Percentiles rank a stretch among this genome's conserved stretches.
Evolutionary conservation across 306 rosid species (phyloP).

Genomic region (Citrullus colocynthis): DNA sequence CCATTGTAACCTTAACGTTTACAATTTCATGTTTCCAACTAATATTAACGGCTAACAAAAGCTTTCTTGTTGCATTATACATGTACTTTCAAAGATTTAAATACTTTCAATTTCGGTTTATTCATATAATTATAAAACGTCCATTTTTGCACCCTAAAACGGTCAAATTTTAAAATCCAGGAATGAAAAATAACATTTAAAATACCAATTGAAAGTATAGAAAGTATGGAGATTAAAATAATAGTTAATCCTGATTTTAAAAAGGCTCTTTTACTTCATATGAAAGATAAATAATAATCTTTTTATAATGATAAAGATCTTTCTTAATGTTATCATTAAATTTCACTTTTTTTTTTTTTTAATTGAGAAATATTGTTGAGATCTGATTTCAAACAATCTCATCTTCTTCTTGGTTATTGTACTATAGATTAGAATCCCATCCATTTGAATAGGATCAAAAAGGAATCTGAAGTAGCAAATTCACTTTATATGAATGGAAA

Average conservation of each 20-base stretch:
- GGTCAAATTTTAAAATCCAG: no score
- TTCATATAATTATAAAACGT: no score
- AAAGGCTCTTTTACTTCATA: no score
- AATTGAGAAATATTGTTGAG: neutral
- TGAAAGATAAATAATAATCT: neutral
- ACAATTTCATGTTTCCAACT: neutral
- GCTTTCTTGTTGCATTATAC: neutral
- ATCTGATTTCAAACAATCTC: neutral
- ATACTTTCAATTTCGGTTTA: no score
- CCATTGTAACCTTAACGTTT: neutral
- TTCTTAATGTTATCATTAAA: neutral
- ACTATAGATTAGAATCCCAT: neutral
- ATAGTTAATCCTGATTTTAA: no score
- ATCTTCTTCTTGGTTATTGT: neutral
- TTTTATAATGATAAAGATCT: no score
- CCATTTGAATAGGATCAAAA: neutral
- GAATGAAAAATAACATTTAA: no score
- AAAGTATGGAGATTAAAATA: no score
- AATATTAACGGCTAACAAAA: neutral
- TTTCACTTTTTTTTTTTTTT: neutral
- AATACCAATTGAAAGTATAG: no score
- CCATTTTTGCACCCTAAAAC: no score
- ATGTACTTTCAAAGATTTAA: neutral
- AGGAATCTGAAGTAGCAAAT: neutral
- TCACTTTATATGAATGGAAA: no score